phyloP scores from a whole-genome alignment of 768 basidiomycete species.

The Suillus subaureus region DNA sequence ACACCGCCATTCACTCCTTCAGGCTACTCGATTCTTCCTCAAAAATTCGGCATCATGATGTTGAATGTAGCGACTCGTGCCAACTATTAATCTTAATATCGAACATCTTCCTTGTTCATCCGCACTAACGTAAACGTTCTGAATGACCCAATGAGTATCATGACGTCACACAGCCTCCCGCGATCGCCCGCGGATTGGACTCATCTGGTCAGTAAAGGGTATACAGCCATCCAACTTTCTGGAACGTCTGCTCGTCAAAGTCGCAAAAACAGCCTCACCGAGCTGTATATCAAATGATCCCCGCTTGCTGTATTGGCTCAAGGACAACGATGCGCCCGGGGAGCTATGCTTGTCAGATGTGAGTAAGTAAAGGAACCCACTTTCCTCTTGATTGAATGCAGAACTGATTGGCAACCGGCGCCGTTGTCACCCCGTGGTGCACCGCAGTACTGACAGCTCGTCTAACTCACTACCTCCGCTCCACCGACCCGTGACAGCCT shows the following conservation, averaged over 20 bases:
- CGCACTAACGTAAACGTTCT: neutral
- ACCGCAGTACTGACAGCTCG: constrained; percentile 38
- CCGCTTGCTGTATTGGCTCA: constrained; percentile 53
- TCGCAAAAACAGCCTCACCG: constrained; percentile 42
- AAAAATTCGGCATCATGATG: constrained; percentile 22
- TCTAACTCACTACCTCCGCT: constrained; percentile 42
- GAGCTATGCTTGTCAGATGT: constrained; percentile 61
- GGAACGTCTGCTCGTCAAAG: constrained; percentile 46
- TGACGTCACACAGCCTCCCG: constrained; percentile 20
- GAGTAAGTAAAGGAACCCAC: constrained; percentile 30
- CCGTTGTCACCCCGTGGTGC: constrained; percentile 34
- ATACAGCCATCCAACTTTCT: constrained; percentile 22
- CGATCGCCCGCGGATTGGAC: constrained; percentile 5
- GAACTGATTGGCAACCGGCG: constrained; percentile 29
- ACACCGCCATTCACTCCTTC: constrained; percentile 6
- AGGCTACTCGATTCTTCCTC: constrained; percentile 18
- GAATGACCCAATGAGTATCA: constrained; percentile 42
- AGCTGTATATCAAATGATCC: constrained; percentile 58
- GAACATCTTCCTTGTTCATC: neutral
- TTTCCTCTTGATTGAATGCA: constrained; percentile 20
- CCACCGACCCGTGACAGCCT: constrained; percentile 48
- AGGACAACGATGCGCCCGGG: constrained; percentile 44
- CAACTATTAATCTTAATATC: constrained; percentile 21
- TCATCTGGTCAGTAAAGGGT: too few relatives aligned
- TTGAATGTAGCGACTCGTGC: constrained; percentile 25